A percentile compares a stretch with the other conserved stretches of the same genome.
Conservation (phyloP, 441 rosid species). For the Pelargonium exstipulatum region DNA sequence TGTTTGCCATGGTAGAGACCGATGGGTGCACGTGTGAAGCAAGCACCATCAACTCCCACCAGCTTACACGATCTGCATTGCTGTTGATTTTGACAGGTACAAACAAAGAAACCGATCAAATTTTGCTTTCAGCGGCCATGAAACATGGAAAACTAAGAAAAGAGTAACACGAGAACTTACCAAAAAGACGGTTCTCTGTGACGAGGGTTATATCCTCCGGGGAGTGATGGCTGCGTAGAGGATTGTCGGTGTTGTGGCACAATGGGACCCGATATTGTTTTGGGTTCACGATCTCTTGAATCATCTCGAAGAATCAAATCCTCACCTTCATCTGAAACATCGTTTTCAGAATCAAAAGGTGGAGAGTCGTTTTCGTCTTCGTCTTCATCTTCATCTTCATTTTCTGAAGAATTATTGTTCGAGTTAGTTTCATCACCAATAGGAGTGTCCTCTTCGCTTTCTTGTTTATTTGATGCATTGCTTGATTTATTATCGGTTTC, state of each 20-base stretch:
- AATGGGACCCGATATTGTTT: constrained; percentile 26
- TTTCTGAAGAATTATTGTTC: constrained; percentile 53
- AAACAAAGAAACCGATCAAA: background rate
- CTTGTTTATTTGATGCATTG: constrained; percentile 30
- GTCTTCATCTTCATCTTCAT: constrained; percentile 51
- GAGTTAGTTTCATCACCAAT: constrained; percentile 28
- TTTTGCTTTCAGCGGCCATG: background rate
- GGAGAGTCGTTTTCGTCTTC: constrained; percentile 44
- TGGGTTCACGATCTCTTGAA: constrained; percentile 31
- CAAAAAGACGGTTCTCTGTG: constrained; percentile 92
- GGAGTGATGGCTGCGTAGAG: constrained; percentile 36
- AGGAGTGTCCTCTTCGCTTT: constrained; percentile 21
- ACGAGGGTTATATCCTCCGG: constrained; percentile 87
- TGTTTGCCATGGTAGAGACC: constrained; percentile 93
- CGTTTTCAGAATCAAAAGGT: constrained; percentile 48
- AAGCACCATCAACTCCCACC: constrained; percentile 94
- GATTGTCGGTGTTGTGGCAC: constrained; percentile 28
- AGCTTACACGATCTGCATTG: constrained; percentile 75
- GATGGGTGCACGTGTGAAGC: constrained; percentile 92
- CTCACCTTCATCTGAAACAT: constrained; percentile 47
- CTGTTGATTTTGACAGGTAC: constrained; percentile 32
- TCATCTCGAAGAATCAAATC: constrained; percentile 39
- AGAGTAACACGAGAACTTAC: constrained; percentile 31
- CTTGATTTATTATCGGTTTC: constrained; percentile 43
- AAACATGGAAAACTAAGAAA: constrained; percentile 3